These are phyloP conservation scores for Orbilia ellipsospora DNA, from an alignment of 2,329 filamentous ascomycete species.

Conservation along the genomic window DNA sequence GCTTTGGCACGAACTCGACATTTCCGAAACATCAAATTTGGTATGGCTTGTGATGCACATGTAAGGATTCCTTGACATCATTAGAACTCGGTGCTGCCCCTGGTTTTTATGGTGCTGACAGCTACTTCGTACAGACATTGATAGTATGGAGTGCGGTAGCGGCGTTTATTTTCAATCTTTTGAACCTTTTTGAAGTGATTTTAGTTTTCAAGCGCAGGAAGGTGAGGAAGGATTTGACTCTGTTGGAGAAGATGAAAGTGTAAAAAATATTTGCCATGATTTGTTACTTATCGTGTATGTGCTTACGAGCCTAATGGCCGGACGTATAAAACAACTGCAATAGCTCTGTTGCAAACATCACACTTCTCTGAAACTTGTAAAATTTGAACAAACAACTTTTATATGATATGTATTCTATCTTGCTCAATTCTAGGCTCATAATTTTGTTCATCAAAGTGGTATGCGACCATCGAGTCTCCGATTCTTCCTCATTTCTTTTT, in stretches of 20 bases:
- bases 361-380: too few relatives aligned
- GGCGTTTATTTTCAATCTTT: conserved; percentile 31
- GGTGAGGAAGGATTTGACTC: conserved; percentile 34
- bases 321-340: too few relatives aligned
- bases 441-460: conserved; percentile 4
- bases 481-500: conserved; percentile 41
- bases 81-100: neutral
- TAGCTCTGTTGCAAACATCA: too few relatives aligned
- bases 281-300: neutral
- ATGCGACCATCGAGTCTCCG: neutral
- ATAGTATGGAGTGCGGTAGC: conserved; percentile 34
- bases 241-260: conserved; percentile 50
- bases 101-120: neutral
- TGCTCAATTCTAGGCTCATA: neutral
- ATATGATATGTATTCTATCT: too few relatives aligned
- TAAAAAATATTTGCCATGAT: conserved; percentile 13
- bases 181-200: conserved; percentile 18
- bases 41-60: conserved; percentile 38
- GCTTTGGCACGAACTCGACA: conserved; percentile 40
- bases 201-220: conserved; percentile 28
- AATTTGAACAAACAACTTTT: neutral
- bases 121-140: conserved; percentile 20
- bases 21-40: conserved; percentile 44
- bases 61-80: conserved; percentile 17
- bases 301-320: too few relatives aligned